These are phyloP conservation scores for Forsythia viridissima DNA, from an alignment of 257 asterid genomes.

Conservation along the genomic window DNA sequence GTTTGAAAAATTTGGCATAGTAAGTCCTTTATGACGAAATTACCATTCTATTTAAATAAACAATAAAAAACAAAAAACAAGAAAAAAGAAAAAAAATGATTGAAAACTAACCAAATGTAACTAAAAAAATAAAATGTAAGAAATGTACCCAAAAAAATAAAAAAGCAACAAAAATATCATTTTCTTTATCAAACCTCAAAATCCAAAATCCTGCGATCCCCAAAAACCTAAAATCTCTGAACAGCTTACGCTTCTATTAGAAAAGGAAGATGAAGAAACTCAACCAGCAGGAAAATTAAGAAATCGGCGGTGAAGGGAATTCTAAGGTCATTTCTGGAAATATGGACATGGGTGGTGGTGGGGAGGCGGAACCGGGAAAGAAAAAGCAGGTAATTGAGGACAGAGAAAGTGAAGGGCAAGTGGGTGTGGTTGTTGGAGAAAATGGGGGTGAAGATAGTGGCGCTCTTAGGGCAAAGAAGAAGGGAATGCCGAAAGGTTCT, in stretches of 20 bases:
- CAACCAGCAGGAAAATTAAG: neutral
- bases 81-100: too few species aligned
- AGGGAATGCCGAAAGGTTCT: constrained; percentile 42
- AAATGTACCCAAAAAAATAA: too few species aligned
- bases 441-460: constrained; percentile 15
- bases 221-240: too few species aligned
- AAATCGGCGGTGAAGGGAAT: constrained; percentile 13
- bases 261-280: neutral
- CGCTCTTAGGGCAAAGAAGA: constrained; percentile 25
- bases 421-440: neutral
- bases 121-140: too few species aligned
- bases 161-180: too few species aligned
- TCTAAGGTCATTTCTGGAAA: neutral
- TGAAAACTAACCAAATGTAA: too few species aligned
- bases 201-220: too few species aligned
- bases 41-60: too few species aligned
- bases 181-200: too few species aligned
- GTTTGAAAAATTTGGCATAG: too few species aligned
- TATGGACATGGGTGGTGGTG: neutral
- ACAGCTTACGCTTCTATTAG: neutral
- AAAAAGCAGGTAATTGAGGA: neutral
- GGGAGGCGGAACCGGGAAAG: constrained; percentile 23
- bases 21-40: too few species aligned
- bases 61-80: too few species aligned
- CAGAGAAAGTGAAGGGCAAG: constrained; percentile 12